phyloP scores from a whole-genome alignment of 1,139 yeast genomes.

The Zygosaccharomyces sapae region DNA sequence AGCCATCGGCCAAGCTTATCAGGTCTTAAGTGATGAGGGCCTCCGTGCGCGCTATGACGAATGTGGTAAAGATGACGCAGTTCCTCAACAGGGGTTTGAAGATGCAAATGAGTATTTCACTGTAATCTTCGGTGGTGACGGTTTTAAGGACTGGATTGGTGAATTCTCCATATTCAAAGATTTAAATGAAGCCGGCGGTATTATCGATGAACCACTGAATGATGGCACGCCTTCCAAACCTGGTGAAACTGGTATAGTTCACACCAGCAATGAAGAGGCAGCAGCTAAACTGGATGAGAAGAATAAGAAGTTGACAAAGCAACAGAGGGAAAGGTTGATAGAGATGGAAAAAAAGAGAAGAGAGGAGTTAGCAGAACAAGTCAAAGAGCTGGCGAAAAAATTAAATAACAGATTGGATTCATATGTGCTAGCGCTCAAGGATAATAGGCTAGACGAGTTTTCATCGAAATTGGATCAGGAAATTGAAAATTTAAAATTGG shows the following conservation, averaged over 20 bases:
- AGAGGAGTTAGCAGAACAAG: slow-evolving; percentile 50
- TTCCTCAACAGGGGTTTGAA: slow-evolving; percentile 64
- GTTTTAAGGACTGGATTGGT: slow-evolving; percentile 72
- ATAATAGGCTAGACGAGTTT: slow-evolving; percentile 39
- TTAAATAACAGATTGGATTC: slow-evolving; percentile 44
- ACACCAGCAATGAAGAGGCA: slow-evolving; percentile 9
- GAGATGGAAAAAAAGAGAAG: slow-evolving; percentile 54
- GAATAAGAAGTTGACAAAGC: slow-evolving; percentile 41
- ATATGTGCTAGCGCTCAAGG: slow-evolving; percentile 34
- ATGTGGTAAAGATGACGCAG: slow-evolving; percentile 62
- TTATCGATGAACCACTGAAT: slow-evolving; percentile 36
- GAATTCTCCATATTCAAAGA: slow-evolving; percentile 62
- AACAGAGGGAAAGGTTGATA: slow-evolving; percentile 52
- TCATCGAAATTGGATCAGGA: slow-evolving; percentile 47
- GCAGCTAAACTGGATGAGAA: slow-evolving; percentile 14
- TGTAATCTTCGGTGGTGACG: slow-evolving; percentile 74
- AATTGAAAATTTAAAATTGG: slow-evolving; percentile 70
- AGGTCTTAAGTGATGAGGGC: slow-evolving; percentile 57
- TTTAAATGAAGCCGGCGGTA: slow-evolving; percentile 54
- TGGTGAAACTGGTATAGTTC: slow-evolving; percentile 10
- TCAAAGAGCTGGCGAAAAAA: slow-evolving; percentile 48
- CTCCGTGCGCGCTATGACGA: slow-evolving; percentile 61
- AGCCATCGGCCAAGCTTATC: slow-evolving; percentile 67
- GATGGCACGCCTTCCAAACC: slow-evolving; percentile 1
- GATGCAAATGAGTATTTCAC: slow-evolving; percentile 69